Base-by-base conservation (phyloP, 2,329 filamentous ascomycete genomes). In the Grosmannia serpens region DNA sequence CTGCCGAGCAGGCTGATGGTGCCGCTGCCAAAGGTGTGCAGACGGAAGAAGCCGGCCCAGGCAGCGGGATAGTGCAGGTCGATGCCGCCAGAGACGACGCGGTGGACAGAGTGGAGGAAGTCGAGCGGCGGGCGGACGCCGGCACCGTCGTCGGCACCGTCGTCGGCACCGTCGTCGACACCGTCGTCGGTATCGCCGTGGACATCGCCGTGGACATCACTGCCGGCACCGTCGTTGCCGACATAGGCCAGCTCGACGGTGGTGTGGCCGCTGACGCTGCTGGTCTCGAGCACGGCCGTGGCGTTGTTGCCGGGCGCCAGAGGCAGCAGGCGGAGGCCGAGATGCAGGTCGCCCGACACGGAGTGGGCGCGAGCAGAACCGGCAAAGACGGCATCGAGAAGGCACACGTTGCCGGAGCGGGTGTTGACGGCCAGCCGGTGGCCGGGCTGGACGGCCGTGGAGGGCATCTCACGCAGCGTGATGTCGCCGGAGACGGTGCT, bases 381-480 rank as follows among this genome's bases (percentile, higher is more conserved):
- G 22, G 71, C 71, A 56, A 76, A 73, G 4, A 75, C 74, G 9
- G 77, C 60, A 1, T 69, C 63, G 11, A 70, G 75, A 4, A 62
- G 62, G n/a, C 26, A 20, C 1, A 82, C 68, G 3, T 64, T 61
- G 9, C 79, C 79, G 0, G 77, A 78, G 0, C 68, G 70, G 3
- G 75, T 75, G n/a, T 68, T 63, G 13, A 80, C 60, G 33, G 73
- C 68, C 20, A 79, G 64, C 64, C 80, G 81, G 61, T 81, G 74
- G 8, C 78, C 66, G 2, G 78, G 77, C 9, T 80, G 64, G 15
- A 62, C 53, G 2, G 56, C 59, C 15, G 29, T 13, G 3, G 51
- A 44, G 3, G 54, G 22, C 3, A 60, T 31, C 11, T 66, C 61
- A 0, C 65, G 62, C 22, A 79, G 64, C 9, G 65, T 65, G 50